Percentiles rank a stretch among this genome's conserved stretches.
phyloP scores from a whole-genome alignment of 1,284 basidiomycete species.

The Peniophora sp. region DNA sequence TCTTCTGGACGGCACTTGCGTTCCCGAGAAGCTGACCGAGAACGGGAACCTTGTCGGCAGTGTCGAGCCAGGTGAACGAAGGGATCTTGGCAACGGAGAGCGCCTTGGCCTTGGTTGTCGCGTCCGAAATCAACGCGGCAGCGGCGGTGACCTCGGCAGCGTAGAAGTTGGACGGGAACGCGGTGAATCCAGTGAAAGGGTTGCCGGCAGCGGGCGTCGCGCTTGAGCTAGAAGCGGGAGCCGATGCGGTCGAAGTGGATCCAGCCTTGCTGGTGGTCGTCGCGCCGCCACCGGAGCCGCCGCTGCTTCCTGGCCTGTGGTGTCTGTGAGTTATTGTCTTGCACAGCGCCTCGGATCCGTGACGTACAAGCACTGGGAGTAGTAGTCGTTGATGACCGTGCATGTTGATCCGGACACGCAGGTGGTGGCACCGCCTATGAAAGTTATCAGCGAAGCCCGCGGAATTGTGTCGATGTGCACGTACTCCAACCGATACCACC shows the following conservation, averaged over 20 bases:
- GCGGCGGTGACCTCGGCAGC: constrained; percentile 42
- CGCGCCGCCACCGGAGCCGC: not conserved
- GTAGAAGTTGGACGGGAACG: constrained; percentile 47
- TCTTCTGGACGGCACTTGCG: constrained; percentile 33
- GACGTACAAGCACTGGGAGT: constrained; percentile 50
- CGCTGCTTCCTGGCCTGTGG: not conserved
- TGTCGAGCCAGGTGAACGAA: constrained; percentile 56
- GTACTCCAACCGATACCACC: constrained; percentile 44
- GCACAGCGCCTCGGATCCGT: too few species aligned
- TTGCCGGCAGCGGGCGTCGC: constrained; percentile 34
- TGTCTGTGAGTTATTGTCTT: too few species aligned
- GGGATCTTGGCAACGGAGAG: constrained; percentile 44
- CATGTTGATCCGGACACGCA: constrained; percentile 32
- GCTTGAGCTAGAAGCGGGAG: constrained; percentile 15
- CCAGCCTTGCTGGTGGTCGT: not conserved
- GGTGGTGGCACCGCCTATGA: constrained; percentile 38
- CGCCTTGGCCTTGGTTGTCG: constrained; percentile 40
- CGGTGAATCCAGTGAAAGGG: constrained; percentile 41
- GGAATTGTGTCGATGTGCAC: not conserved
- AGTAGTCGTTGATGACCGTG: constrained; percentile 37
- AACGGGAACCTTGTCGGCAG: constrained; percentile 39
- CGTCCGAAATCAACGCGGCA: constrained; percentile 39
- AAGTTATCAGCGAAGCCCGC: not conserved
- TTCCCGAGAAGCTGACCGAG: constrained; percentile 49
- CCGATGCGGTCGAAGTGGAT: constrained; percentile 11